phyloP scores from a whole-genome alignment of 1,139 yeast genomes.

The Arxiozyma heterogenica region DNA sequence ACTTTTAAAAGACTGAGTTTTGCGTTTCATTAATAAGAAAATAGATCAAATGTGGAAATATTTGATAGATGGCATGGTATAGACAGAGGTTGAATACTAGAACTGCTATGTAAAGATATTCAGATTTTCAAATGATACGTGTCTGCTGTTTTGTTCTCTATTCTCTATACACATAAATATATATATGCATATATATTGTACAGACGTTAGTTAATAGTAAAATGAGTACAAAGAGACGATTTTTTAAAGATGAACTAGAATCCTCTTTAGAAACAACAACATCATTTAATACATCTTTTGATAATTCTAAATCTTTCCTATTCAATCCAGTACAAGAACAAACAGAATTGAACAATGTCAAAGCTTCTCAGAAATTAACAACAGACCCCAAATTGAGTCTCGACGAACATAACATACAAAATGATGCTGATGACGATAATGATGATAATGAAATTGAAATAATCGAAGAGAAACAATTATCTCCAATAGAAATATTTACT shows the following conservation, averaged over 20 bases:
- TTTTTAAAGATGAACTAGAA: constrained; percentile 35
- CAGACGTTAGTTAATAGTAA: too few species aligned
- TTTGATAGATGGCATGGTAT: too few species aligned
- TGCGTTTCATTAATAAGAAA: too few species aligned
- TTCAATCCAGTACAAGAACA: constrained; percentile 3
- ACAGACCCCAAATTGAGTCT: neutral
- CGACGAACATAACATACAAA: neutral
- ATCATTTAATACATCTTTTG: constrained; percentile 4
- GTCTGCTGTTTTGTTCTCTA: too few species aligned
- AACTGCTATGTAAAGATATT: too few species aligned
- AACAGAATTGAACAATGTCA: neutral
- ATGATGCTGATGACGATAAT: neutral
- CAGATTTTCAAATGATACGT: too few species aligned
- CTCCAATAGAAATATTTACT: constrained; percentile 3
- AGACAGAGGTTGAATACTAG: too few species aligned
- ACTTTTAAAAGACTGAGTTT: too few species aligned
- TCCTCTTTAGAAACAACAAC: constrained; percentile 8
- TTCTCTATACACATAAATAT: too few species aligned
- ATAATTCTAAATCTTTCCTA: constrained; percentile 10
- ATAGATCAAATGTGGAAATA: too few species aligned
- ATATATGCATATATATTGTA: too few species aligned
- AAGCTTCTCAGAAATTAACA: neutral
- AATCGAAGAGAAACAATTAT: neutral
- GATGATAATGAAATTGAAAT: neutral
- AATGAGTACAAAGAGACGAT: constrained; percentile 8